These are phyloP conservation scores for Saturnispora serradocipensis DNA, from an alignment of 805 yeast genomes.

Conservation along the genomic window DNA sequence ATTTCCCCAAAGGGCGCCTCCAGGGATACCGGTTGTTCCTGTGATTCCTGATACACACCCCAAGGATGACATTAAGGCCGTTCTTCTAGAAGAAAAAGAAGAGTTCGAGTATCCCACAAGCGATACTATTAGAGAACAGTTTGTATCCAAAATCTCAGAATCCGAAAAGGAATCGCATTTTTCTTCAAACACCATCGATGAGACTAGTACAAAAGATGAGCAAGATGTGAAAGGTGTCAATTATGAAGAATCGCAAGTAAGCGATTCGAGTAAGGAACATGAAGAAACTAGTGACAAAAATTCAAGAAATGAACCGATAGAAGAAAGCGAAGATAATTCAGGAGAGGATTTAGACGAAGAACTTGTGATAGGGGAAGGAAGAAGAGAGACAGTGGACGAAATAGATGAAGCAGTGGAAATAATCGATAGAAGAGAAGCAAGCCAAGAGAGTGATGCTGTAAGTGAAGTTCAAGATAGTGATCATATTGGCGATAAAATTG, in stretches of 20 bases:
- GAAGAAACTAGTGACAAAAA: not conserved
- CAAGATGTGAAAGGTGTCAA: not conserved
- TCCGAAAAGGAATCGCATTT: not conserved
- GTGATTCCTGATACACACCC: not conserved
- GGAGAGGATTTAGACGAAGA: not conserved
- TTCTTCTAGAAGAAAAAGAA: not conserved
- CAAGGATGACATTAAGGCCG: not conserved
- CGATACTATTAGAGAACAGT: not conserved
- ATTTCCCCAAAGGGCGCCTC: slow-evolving; percentile 10
- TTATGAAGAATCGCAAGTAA: too few species aligned
- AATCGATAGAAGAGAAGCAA: not conserved
- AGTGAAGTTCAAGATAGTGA: not conserved
- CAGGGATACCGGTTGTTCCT: slow-evolving; percentile 9
- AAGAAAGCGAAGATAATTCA: not conserved
- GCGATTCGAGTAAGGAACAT: not conserved
- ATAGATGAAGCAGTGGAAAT: not conserved
- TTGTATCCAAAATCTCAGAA: slow-evolving; percentile 1
- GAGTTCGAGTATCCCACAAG: not conserved
- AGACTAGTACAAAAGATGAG: not conserved
- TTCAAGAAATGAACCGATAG: not conserved
- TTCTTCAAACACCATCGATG: not conserved
- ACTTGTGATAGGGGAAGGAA: not conserved
- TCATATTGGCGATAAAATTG: not conserved
- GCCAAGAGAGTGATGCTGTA: not conserved
- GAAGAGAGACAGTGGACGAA: not conserved